Evolutionary conservation across 2,329 filamentous ascomycete genomes (phyloP), one percentile per base, ranked within the genome.

Genomic region (Graphilbum sp.): DNA sequence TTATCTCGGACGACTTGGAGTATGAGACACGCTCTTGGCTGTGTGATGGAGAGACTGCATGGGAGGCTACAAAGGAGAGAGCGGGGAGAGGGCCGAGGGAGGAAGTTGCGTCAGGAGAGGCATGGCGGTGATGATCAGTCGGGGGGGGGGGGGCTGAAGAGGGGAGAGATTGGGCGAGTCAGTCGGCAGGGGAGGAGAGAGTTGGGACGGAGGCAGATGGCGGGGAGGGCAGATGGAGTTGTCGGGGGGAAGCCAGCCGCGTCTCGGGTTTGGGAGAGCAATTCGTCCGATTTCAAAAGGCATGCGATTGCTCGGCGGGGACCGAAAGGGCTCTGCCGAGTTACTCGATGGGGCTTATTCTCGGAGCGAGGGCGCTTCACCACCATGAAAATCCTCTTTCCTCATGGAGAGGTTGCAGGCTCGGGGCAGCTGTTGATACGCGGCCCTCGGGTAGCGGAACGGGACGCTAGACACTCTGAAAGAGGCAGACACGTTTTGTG

Each of bases 341-440:
- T 94, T 92, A 96, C 88, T 94, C 87, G 86, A 96, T 93, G 88
- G 88, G 88, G 88, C 88, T 95, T 86, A 96, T 94, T 95, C 85
- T 95, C 81, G 88, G 86, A 72, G 81, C 87, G 86, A 94, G 85
- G 81, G 80, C 63, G 61, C 58, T 61, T 54, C 53, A 56, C 41
- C 29, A 25, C 15, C 17, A n/a, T n/a, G n/a, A 19, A 35, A 21
- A 21, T 37, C 16, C 36, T 27, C 12, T 24, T 27, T 27, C 5
- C 13, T 38, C 24, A 33, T n/a, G 11, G 5, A 10, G 13, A 3
- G 13, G 20, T 23, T 20, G 33, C 15, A 24, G 8, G 7, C 15
- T 17, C 3, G 13, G 15, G 33, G 20, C n/a, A n/a, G n/a, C n/a
- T 25, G 30, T 16, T 24, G 6, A 24, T 24, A 6, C 21, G 21